Evolutionary conservation across 2,329 filamentous ascomycete genomes (phyloP).

Genomic region (Penicillium sp.): DNA sequence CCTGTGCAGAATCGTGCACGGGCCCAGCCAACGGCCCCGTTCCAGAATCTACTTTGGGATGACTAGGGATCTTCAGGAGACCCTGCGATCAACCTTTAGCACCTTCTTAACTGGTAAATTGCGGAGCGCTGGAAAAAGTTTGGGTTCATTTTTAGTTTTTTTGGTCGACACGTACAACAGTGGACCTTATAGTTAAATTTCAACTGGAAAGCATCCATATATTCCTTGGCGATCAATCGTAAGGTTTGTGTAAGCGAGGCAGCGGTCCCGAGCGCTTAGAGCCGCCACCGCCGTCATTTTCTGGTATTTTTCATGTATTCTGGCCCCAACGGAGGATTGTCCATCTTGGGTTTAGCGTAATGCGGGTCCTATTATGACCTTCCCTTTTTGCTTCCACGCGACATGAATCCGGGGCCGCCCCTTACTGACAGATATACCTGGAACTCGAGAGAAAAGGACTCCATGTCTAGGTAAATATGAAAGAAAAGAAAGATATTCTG

Average conservation of each 20-base stretch:
- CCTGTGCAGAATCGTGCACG: constrained; percentile 23
- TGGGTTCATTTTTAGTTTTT: too few species aligned
- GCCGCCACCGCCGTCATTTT: constrained; percentile 17
- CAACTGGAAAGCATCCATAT: background rate
- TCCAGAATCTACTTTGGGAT: constrained; percentile 17
- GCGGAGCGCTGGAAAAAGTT: background rate
- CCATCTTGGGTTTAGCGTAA: constrained; percentile 10
- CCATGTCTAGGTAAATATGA: constrained; percentile 7
- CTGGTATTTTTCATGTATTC: background rate
- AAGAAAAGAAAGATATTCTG: constrained; percentile 9
- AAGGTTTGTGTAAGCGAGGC: constrained; percentile 23
- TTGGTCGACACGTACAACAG: background rate
- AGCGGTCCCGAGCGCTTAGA: constrained; percentile 21
- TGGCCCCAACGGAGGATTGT: constrained; percentile 18
- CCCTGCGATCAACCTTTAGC: constrained; percentile 8
- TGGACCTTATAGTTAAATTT: background rate
- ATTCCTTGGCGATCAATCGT: background rate
- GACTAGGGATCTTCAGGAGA: constrained; percentile 21
- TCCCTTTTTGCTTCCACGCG: constrained; percentile 25
- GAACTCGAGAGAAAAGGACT: too few species aligned
- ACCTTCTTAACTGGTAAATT: constrained; percentile 2
- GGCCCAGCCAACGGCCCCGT: constrained; percentile 14
- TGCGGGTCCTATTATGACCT: constrained; percentile 17
- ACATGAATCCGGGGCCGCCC: constrained; percentile 15
- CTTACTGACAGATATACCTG: too few species aligned